Evolutionary conservation across 306 rosid genomes (phyloP).

Genomic region (Pterocarpus macrocarpus): DNA sequence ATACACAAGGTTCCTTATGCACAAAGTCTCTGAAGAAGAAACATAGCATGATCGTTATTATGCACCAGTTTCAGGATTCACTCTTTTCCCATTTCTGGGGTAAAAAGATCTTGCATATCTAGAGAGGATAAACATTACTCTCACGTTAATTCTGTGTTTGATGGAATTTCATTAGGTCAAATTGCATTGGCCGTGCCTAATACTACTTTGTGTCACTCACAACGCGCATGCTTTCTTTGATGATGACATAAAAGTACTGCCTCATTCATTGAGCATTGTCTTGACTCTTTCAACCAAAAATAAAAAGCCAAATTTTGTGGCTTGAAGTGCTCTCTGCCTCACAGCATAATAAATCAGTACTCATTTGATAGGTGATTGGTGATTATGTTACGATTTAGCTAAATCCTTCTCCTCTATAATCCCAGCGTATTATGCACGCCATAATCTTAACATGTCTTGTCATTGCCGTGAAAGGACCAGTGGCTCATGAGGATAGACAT

Average conservation of each 20-base stretch:
- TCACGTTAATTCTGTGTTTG: background rate
- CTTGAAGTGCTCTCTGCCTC: slow-evolving; percentile 36
- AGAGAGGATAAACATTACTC: background rate
- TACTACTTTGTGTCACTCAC: slow-evolving; percentile 30
- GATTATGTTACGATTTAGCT: slow-evolving; percentile 20
- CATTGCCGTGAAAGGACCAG: slow-evolving; percentile 16
- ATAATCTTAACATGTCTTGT: slow-evolving; percentile 45
- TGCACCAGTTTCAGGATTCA: background rate
- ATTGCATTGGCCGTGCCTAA: background rate
- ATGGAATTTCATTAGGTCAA: background rate
- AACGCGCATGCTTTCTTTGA: slow-evolving; percentile 62
- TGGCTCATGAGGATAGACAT: background rate
- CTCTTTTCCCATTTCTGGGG: background rate
- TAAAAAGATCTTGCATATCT: background rate
- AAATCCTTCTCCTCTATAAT: background rate
- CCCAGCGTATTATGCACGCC: slow-evolving; percentile 30
- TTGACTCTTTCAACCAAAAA: slow-evolving; percentile 49
- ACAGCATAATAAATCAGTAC: background rate
- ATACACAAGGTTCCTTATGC: background rate
- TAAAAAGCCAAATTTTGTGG: slow-evolving; percentile 45
- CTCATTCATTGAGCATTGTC: slow-evolving; percentile 40
- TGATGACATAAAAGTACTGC: slow-evolving; percentile 50
- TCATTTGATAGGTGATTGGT: slow-evolving; percentile 8
- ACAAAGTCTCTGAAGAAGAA: background rate
- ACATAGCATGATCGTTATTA: background rate